Percentiles rank a stretch among this genome's conserved stretches.
phyloP scores from a whole-genome alignment of 495 filamentous ascomycete genomes.

The Rostrohypoxylon terebratum region DNA sequence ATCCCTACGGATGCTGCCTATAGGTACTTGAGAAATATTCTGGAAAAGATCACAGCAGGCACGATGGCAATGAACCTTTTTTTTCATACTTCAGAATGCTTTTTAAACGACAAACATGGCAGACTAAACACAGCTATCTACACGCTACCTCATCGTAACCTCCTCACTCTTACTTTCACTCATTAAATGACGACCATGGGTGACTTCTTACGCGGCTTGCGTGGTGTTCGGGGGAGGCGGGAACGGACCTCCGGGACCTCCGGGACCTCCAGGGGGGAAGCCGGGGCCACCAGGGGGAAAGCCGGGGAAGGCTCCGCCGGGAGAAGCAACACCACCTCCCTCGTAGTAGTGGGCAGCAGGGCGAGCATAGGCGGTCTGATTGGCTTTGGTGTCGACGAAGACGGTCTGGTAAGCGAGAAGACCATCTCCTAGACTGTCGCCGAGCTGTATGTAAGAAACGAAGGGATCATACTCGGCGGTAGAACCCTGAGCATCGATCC shows the following conservation, averaged over 20 bases:
- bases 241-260: constrained; percentile 9
- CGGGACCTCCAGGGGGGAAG: constrained; percentile 18
- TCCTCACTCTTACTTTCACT: neutral
- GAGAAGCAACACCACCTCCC: constrained; percentile 42
- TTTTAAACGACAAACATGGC: neutral
- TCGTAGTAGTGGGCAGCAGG: constrained; percentile 49
- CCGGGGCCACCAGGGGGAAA: constrained; percentile 31
- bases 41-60: neutral
- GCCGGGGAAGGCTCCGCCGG: constrained; percentile 26
- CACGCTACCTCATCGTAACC: neutral
- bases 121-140: neutral
- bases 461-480: constrained; percentile 57
- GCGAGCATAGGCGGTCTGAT: constrained; percentile 57
- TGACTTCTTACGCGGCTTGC: neutral
- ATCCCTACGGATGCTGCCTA: neutral
- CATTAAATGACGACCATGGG: neutral
- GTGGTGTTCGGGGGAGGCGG: constrained; percentile 28
- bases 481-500: constrained; percentile 48
- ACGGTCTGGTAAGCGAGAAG: constrained; percentile 57
- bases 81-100: neutral
- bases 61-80: constrained; percentile 2
- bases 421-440: constrained; percentile 60
- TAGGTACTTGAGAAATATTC: neutral
- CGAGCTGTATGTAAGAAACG: constrained; percentile 57
- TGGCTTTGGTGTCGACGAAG: constrained; percentile 62